A percentile compares a stretch with the other conserved stretches of the same genome.
phyloP scores from a whole-genome alignment of 2,329 filamentous ascomycete genomes.

The Pyrenophora seminiperda region DNA sequence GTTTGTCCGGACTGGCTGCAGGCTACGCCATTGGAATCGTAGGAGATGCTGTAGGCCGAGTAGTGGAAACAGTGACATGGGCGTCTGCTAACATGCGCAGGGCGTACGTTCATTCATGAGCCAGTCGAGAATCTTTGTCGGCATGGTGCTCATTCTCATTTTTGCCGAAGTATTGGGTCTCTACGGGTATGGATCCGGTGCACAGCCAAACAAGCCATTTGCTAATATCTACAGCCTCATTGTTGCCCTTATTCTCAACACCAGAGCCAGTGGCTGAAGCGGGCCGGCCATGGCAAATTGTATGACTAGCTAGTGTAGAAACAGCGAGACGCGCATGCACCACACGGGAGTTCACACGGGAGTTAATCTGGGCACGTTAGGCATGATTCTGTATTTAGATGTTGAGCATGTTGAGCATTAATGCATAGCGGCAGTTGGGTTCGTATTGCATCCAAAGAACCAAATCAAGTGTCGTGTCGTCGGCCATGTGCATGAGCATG shows the following conservation, averaged over 20 bases:
- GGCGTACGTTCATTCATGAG: conserved; percentile 94
- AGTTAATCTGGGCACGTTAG: conserved; percentile 19
- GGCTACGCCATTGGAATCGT: conserved; percentile 84
- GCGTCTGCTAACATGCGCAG: conserved; percentile 44
- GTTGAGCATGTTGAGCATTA: background rate
- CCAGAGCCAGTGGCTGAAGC: conserved; percentile 68
- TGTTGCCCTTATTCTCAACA: conserved; percentile 91
- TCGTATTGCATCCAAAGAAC: background rate
- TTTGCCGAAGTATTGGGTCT: conserved; percentile 97
- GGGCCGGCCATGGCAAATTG: conserved; percentile 18
- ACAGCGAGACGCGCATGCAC: conserved; percentile 28
- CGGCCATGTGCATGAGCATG: background rate
- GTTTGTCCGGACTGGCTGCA: conserved; percentile 47
- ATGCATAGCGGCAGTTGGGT: conserved; percentile 6
- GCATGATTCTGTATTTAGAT: conserved; percentile 2
- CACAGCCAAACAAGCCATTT: background rate
- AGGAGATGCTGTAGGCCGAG: conserved; percentile 74
- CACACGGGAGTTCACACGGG: conserved; percentile 32
- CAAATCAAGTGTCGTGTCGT: background rate
- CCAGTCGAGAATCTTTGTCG: conserved; percentile 93
- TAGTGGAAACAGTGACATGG: background rate
- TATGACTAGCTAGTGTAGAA: conserved; percentile 39
- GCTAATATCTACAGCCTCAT: conserved; percentile 68
- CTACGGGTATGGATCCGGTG: conserved; percentile 72
- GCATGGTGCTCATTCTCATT: conserved; percentile 98